Evolutionary conservation across 768 basidiomycete species (phyloP), one percentile per base, ranked within the genome.

Genomic region (Suillus subalutaceus): DNA sequence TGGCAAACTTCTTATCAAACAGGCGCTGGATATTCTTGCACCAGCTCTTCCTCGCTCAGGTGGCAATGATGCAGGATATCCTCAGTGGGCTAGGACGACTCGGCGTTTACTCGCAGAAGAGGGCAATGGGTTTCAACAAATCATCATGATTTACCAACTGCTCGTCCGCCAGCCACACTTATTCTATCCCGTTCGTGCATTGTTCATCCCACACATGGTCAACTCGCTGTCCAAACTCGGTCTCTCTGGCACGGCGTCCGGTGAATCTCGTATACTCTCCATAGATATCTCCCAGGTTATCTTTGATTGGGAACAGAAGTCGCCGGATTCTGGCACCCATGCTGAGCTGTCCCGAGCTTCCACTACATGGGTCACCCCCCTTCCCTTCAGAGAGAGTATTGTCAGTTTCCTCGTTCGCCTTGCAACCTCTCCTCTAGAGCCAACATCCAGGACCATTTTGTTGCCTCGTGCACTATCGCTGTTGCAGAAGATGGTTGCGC

Each of bases 331-430:
- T 1, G 77, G 75, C 63, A 65, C 66, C 2, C 74, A 69, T 30
- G 53, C 70, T n/a, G 76, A 79, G 30, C 67, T 67, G n/a, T 69
- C 61, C 40, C 66, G 48, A 78, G 78, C 56, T 67, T 74, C 56
- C 64, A 73, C 43, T 6, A 26, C 62, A 4, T 96, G 94, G 93
- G 77, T 86, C 26, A 93, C 92, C 0, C 94, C 96, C 3, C 79
- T 92, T 37, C 83, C 85, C 26, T 88, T 94, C 65, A 87, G 94
- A 37, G 97, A 99, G 78, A 90, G 90, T 66, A 92, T 97, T 80
- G 91, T 98, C 68, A 96, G 94, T 80, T 97, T 96, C 78, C 85
- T 99, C 41, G 89, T 99, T n/a, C 90, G 97, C 57, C 84, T 99
- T 56, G 89, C 93, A 10, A 93, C 93, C 18, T 85, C 86, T 38